Evolutionary conservation across 768 basidiomycete species (phyloP).

Genomic region (Mrakia gelida): DNA sequence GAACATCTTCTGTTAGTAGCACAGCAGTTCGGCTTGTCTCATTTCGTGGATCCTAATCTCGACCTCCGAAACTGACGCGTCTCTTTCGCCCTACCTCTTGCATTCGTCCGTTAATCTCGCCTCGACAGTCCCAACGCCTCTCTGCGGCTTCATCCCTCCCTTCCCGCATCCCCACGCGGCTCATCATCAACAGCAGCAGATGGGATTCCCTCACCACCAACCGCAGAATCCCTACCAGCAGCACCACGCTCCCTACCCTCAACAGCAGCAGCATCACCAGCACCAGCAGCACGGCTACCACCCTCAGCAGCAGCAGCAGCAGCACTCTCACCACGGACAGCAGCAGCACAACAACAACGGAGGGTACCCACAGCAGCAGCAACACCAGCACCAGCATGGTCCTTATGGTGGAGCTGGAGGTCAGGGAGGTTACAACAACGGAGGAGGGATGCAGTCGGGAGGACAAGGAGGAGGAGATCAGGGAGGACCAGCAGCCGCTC

Average conservation of each 20-base stretch:
- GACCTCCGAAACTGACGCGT: no score
- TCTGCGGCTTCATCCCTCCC: conserved; percentile 67
- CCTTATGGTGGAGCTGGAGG: not conserved
- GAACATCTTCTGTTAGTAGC: conserved; percentile 66
- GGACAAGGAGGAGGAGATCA: conserved; percentile 13
- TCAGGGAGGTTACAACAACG: not conserved
- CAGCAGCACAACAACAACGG: not conserved
- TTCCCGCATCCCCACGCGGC: conserved; percentile 12
- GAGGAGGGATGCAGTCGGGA: not conserved
- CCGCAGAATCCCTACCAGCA: not conserved
- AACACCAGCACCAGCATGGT: conserved; percentile 12
- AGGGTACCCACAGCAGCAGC: conserved; percentile 12
- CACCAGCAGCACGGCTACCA: not conserved
- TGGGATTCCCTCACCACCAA: conserved; percentile 11
- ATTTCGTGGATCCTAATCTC: no score
- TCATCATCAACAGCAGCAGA: not conserved
- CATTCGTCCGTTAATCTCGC: no score
- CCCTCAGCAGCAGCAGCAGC: not conserved
- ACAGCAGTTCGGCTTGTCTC: no score
- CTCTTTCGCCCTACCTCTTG: no score
- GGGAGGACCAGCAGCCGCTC: not conserved
- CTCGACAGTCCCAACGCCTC: conserved; percentile 62
- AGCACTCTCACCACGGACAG: not conserved
- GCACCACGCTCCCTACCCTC: not conserved
- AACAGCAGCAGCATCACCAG: conserved; percentile 15